These are phyloP conservation scores for Pseudocercospora fijiensis DNA, from an alignment of 2,329 filamentous ascomycete genomes.

Conservation along the genomic window DNA sequence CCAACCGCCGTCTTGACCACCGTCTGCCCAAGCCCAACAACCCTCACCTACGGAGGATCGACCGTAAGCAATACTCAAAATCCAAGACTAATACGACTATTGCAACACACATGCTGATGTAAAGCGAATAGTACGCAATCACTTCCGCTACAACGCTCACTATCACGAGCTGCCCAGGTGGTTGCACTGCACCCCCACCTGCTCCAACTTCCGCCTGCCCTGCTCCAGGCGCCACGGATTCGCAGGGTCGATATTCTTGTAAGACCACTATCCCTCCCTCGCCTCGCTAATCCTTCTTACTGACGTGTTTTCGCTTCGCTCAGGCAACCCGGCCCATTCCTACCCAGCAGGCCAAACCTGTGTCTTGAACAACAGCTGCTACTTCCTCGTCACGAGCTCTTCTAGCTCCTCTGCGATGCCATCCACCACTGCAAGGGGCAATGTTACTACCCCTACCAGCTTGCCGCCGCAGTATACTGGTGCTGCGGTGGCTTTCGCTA, in stretches of 20 bases:
- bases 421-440: neutral
- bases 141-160: slow-evolving; percentile 17
- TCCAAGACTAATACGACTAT: no score
- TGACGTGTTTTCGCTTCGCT: neutral
- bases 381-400: slow-evolving; percentile 4
- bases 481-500: neutral
- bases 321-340: slow-evolving; percentile 11
- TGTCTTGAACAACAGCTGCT: slow-evolving; percentile 7
- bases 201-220: slow-evolving; percentile 6
- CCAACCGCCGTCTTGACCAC: slow-evolving; percentile 17
- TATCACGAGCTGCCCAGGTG: slow-evolving; percentile 16
- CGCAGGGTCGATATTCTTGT: slow-evolving; percentile 13
- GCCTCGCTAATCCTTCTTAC: neutral
- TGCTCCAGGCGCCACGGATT: neutral
- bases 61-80: no score
- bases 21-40: slow-evolving; percentile 17
- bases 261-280: neutral
- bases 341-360: slow-evolving; percentile 15
- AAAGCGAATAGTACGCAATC: no score
- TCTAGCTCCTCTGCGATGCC: neutral
- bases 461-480: neutral
- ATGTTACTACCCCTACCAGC: neutral
- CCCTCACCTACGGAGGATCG: no score
- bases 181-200: slow-evolving; percentile 11
- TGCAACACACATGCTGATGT: no score